Evolutionary conservation across 2,329 filamentous ascomycete species (phyloP).

Genomic region (Penicillium sp.): DNA sequence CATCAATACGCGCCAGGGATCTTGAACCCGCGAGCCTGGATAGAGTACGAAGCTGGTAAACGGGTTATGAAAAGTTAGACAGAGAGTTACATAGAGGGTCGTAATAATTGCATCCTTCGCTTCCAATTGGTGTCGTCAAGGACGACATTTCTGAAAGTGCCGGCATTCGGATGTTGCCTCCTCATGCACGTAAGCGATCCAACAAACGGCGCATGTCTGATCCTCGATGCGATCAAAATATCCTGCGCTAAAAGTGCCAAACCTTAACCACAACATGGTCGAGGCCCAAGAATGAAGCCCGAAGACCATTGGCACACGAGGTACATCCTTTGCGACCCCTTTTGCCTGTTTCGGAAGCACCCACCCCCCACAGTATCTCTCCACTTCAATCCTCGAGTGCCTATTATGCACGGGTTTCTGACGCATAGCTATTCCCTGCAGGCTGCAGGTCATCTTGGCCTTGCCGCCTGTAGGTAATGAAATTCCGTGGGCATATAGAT

Average conservation of each 20-base stretch:
- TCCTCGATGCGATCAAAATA: slow-evolving; percentile 9
- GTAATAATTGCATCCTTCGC: neutral
- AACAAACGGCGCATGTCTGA: slow-evolving; percentile 11
- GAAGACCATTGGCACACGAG: slow-evolving; percentile 22
- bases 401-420: slow-evolving; percentile 20
- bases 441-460: slow-evolving; percentile 19
- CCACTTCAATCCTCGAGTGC: slow-evolving; percentile 19
- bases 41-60: neutral
- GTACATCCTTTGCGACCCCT: slow-evolving; percentile 10
- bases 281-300: slow-evolving; percentile 20
- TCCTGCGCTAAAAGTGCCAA: neutral
- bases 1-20: slow-evolving; percentile 7
- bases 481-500: neutral
- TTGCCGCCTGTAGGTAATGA: slow-evolving; percentile 16
- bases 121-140: neutral
- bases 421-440: slow-evolving; percentile 26
- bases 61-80: neutral
- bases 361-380: slow-evolving; percentile 13
- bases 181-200: slow-evolving; percentile 13
- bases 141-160: neutral
- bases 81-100: neutral
- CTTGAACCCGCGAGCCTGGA: neutral
- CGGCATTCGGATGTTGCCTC: slow-evolving; percentile 6
- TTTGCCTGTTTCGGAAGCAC: slow-evolving; percentile 22
- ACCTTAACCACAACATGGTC: slow-evolving; percentile 6